Base-by-base conservation (phyloP, 106 monocot species). In the Dactylorhiza incarnata region DNA sequence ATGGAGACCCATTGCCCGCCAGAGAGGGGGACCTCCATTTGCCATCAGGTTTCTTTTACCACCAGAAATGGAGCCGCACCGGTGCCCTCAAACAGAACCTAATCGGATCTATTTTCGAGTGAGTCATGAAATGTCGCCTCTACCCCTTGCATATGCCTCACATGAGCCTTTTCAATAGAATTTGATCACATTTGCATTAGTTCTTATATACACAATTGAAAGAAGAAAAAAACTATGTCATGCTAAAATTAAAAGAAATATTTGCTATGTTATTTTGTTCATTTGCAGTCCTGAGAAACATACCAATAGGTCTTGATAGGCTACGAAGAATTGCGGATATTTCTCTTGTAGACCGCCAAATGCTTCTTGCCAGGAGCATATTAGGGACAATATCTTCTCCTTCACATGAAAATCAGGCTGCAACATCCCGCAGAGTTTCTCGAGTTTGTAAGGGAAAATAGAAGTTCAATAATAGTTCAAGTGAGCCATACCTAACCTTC, bases 331-430 rank as follows among this genome's bases (percentile, higher is more conserved):
- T 47, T 89, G 83, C 61, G 81, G 83, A 79, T 89, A 63, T 75
- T 78, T 83, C 75, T 77, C 87, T 46, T 76, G 76, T 68, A 83
- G 85, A 23, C 85, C 90, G 25, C 87, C 87, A 79, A 91, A 87
- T 48, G 79, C 87, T 79, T 91, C 85, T 75, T 87, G 90, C 87
- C 90, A 91, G 6, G 75, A 78, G 71, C 87, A 76, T 66, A 91
- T 79, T 72, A 91, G 61, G 10, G 74, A 68, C 23, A 91, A 73
- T 79, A 85, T 84, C 71, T 91, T 91, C 83, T 91, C 90, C 68
- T 91, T 91, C 76, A 91, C 90, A 80, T 75, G 79, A 82, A 83
- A 81, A 78, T 87, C 87, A 71, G 87, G 82, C 83, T 91, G 82
- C 78, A 48, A 50, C 26, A 71, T 70, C 10, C 12, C 51, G 15